phyloP scores from a whole-genome alignment of 176 grass and related monocot genomes.

The Chrysopogon serrulatus region DNA sequence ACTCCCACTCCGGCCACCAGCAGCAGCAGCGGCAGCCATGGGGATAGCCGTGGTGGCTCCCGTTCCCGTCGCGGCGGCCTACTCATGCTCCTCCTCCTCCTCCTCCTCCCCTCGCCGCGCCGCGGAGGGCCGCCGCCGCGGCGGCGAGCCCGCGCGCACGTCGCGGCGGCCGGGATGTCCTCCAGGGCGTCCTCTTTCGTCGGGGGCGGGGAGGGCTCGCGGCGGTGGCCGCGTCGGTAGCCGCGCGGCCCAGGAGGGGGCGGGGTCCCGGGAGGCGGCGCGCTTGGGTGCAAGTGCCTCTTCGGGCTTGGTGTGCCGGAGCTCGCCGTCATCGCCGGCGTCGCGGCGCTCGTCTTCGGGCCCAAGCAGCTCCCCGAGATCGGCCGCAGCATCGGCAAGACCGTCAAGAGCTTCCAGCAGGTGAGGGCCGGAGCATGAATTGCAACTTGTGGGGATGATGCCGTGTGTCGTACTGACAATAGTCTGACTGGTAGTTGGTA shows the following conservation, averaged over 20 bases:
- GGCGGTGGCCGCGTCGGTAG: neutral
- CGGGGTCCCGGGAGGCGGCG: conserved; percentile 37
- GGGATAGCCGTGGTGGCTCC: conserved; percentile 28
- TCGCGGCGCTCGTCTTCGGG: conserved; percentile 83
- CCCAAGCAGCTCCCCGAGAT: conserved; percentile 92
- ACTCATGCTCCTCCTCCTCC: conserved; percentile 1
- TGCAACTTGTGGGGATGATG: neutral
- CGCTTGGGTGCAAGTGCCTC: conserved; percentile 69
- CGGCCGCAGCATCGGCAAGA: conserved; percentile 84
- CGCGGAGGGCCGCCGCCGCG: neutral
- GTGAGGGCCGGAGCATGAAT: neutral
- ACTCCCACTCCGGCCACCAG: neutral
- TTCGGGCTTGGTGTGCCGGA: conserved; percentile 86
- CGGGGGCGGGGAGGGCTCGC: conserved; percentile 17
- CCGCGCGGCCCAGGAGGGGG: conserved; percentile 24
- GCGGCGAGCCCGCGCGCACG: neutral
- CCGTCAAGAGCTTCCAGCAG: conserved; percentile 96
- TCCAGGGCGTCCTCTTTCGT: conserved; percentile 37
- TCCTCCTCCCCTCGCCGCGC: neutral
- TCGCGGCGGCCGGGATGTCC: conserved; percentile 25
- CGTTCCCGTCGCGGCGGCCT: conserved; percentile 40
- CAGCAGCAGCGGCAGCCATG: conserved; percentile 17
- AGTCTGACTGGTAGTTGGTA: neutral
- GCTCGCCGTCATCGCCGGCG: conserved; percentile 87
- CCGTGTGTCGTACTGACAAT: neutral